Conservation (phyloP, 306 rosid genomes). For the Prinsepia uniflora region DNA sequence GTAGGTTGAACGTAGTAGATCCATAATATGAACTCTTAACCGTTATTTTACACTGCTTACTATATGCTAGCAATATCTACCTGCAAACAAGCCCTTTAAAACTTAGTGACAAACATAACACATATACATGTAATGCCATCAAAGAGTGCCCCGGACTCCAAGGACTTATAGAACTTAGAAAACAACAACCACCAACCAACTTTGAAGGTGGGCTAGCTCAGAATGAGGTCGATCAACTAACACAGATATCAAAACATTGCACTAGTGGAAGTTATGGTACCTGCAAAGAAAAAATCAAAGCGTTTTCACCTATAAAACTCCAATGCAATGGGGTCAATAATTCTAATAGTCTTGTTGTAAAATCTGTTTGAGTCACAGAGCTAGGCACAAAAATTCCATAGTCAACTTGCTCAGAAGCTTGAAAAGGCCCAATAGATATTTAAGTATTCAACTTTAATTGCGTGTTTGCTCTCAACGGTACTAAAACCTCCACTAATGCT, state of each 20-base stretch:
- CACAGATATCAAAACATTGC: background rate
- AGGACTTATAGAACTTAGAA: background rate
- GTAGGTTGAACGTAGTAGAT: conserved; percentile 41
- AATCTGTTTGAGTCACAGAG: background rate
- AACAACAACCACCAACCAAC: background rate
- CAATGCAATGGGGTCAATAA: background rate
- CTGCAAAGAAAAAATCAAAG: background rate
- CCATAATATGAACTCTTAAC: conserved; percentile 36
- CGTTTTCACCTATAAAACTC: background rate
- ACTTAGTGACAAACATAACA: background rate
- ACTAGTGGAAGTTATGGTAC: background rate
- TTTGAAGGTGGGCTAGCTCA: background rate
- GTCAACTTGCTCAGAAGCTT: background rate
- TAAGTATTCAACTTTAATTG: background rate
- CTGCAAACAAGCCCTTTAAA: background rate
- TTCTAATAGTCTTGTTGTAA: background rate
- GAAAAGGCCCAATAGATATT: background rate
- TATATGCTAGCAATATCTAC: background rate
- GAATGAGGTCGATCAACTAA: background rate
- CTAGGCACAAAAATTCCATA: too few species aligned
- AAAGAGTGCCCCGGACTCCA: background rate
- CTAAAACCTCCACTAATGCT: background rate
- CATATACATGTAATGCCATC: background rate
- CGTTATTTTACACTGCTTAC: background rate
- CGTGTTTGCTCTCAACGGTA: background rate